Conservation (phyloP, 768 basidiomycete genomes). For the Termitomyces sp. region DNA sequence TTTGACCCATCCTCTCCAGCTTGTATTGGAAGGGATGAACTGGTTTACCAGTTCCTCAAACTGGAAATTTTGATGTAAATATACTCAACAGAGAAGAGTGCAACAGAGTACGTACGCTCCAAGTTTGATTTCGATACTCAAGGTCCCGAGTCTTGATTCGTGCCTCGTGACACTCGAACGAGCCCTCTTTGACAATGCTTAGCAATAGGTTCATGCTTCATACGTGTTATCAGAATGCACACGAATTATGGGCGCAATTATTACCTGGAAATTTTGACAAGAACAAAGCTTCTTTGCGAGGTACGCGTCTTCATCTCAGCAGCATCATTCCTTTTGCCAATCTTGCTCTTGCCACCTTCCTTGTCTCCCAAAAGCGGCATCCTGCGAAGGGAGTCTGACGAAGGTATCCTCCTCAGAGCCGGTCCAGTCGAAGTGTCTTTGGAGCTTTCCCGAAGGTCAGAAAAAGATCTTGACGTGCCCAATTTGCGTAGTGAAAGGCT, state of each 20-base stretch:
- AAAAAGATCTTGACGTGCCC: conserved; percentile 63
- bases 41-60: conserved; percentile 77
- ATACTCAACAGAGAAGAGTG: not conserved
- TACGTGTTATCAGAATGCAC: not conserved
- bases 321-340: conserved; percentile 42
- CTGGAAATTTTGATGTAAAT: conserved; percentile 27
- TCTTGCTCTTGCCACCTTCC: conserved; percentile 10
- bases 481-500: conserved; percentile 44
- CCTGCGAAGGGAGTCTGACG: conserved; percentile 30
- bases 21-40: conserved; percentile 72
- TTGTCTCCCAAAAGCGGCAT: conserved; percentile 8
- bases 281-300: conserved; percentile 76
- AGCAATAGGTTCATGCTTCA: conserved; percentile 62
- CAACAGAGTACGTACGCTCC: conserved; percentile 52
- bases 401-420: conserved; percentile 31
- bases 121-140: conserved; percentile 77
- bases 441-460: conserved; percentile 49
- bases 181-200: conserved; percentile 78
- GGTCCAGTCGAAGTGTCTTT: conserved; percentile 19
- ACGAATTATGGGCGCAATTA: not conserved
- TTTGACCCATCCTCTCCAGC: conserved; percentile 78
- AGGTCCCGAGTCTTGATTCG: conserved; percentile 75
- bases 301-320: conserved; percentile 82
- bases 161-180: conserved; percentile 78
- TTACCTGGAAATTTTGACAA: conserved; percentile 69